Evolutionary conservation across 176 grass and related monocot genomes (phyloP).

Genomic region (Zoysia pacifica): DNA sequence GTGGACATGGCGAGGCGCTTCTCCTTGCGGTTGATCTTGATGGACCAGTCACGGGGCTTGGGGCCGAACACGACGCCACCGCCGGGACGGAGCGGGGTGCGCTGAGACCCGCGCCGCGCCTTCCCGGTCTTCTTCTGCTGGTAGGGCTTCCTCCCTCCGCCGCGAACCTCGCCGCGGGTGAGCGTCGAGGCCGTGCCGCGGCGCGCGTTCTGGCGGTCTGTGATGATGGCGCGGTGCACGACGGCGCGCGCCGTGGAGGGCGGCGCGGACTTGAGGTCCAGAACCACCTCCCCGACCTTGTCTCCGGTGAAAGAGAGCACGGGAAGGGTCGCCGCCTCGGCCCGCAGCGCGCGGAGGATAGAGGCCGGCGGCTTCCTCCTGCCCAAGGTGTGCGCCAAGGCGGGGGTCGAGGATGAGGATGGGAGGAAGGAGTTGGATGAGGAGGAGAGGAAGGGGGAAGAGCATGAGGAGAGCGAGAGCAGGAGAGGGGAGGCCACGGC

Average conservation of each 20-base stretch:
- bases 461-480: slow-evolving; percentile 46
- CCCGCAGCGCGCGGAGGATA: slow-evolving; percentile 63
- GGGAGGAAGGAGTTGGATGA: slow-evolving; percentile 34
- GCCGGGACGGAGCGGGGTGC: slow-evolving; percentile 90
- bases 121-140: slow-evolving; percentile 87
- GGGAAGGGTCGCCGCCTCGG: slow-evolving; percentile 63
- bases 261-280: slow-evolving; percentile 71
- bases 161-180: slow-evolving; percentile 82
- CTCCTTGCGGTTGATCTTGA: slow-evolving; percentile 99
- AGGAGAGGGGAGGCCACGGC: slow-evolving; percentile 45
- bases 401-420: slow-evolving; percentile 7
- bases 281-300: slow-evolving; percentile 63
- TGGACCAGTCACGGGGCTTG: slow-evolving; percentile 96
- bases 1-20: slow-evolving; percentile 94
- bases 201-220: slow-evolving; percentile 90
- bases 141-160: slow-evolving; percentile 90
- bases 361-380: slow-evolving; percentile 34
- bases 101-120: slow-evolving; percentile 75
- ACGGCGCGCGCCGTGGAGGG: slow-evolving; percentile 73
- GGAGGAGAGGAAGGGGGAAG: slow-evolving; percentile 39
- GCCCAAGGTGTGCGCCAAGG: slow-evolving; percentile 11
- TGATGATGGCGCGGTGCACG: slow-evolving; percentile 85
- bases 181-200: slow-evolving; percentile 93
- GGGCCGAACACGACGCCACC: slow-evolving; percentile 93
- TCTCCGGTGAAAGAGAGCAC: slow-evolving; percentile 82